A percentile compares a stretch with the other conserved stretches of the same genome.
These are phyloP conservation scores for Stephania japonica DNA, from an alignment of 164 flowering plant genomes.

Conservation along the genomic window DNA sequence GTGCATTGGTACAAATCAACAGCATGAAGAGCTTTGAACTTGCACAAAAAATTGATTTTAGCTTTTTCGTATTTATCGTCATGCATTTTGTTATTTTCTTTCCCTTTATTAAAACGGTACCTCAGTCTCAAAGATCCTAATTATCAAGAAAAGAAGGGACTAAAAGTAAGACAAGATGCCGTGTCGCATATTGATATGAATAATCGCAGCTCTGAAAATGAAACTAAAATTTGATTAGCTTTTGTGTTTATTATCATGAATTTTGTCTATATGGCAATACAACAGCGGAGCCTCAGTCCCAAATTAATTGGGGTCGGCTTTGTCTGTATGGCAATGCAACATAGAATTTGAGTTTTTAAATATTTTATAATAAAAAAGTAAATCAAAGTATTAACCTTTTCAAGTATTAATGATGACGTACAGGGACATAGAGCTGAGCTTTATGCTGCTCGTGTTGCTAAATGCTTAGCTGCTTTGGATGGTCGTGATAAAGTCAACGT, in stretches of 20 bases:
- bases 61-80: too few species aligned
- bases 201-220: too few species aligned
- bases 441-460: constrained; percentile 93
- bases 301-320: too few species aligned
- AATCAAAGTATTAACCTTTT: neutral
- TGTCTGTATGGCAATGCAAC: neutral
- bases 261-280: neutral
- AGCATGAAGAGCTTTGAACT: too few species aligned
- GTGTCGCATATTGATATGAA: too few species aligned
- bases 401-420: constrained; percentile 12
- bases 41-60: too few species aligned
- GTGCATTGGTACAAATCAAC: too few species aligned
- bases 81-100: too few species aligned
- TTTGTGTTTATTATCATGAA: neutral
- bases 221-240: neutral
- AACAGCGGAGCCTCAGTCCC: too few species aligned
- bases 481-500: constrained; percentile 88
- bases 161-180: too few species aligned
- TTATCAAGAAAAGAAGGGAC: too few species aligned
- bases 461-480: constrained; percentile 87
- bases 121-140: neutral
- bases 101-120: too few species aligned
- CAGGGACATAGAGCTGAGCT: constrained; percentile 99
- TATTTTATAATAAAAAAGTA: neutral
- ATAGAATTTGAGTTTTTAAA: neutral